Base-by-base conservation (phyloP, 805 yeast genomes). In the Nakazawaea populi region DNA sequence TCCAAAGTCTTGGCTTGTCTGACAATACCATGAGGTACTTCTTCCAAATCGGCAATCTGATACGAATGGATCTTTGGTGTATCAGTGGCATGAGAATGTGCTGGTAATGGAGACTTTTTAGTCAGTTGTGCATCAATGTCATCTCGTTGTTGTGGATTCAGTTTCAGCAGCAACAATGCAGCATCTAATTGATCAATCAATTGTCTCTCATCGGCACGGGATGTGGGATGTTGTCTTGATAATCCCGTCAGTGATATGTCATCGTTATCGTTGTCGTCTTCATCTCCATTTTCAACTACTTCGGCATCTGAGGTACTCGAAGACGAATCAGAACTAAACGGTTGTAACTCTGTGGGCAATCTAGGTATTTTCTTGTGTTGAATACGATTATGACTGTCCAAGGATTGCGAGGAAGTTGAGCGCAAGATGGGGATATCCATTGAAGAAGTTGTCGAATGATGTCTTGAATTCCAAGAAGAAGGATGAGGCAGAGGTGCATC, bases 21-120 rank as follows among this genome's bases (percentile, higher is more conserved):
- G 45, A 81, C 83, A 49, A 94, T 80, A 1, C 98, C 97, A 59
- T 87, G 91, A 0, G 99, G 99, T 10, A 94, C 97, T 67, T 94
- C 99, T 66, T 94, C 99, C 53, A 94, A 75, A 62, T 91, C 97
- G 0, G 97, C 98, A 47, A 89, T 85, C 60, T 88, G 95, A 46
- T 72, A 69, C 39, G 79, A 73, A 53, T 70, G 73, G 14, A 78
- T 76, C 52, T 75, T 64, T 10, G 77, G 75, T 3, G 76, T 58
- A 32, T 74, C 32, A 5, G 37, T 36, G 42, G 28, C 36, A 18
- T 37, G 29, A 9, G 40, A 18, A n/a, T 18, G 28, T 7, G 32
- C 40, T 7, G 40, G 40, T 8, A 37, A 12, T 37, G 40, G 40
- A 11, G n/a, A 1, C 3, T 12, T 34, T 12, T 34, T 34, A 34